These are phyloP conservation scores for Trichoderma simmonsii DNA, from an alignment of 2,329 filamentous ascomycete species.

Conservation along the genomic window DNA sequence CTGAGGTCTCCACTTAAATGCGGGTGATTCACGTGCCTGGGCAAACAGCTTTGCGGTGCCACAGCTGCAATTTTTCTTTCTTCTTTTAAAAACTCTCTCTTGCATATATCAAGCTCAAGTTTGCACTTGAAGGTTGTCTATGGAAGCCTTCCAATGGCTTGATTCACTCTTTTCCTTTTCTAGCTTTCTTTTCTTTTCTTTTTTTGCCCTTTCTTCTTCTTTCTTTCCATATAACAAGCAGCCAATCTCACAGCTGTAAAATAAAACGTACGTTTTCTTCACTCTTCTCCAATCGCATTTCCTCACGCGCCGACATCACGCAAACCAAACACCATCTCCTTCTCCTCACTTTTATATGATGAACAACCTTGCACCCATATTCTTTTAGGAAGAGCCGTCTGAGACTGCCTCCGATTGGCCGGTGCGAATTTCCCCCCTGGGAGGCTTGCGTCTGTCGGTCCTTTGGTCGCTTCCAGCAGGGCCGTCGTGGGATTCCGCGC, in stretches of 20 bases:
- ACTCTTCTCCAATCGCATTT: neutral
- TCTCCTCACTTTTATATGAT: conserved; percentile 35
- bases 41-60: conserved; percentile 1
- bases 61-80: conserved; percentile 7
- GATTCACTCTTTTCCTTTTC: neutral
- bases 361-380: conserved; percentile 39
- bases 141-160: neutral
- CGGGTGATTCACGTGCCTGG: conserved; percentile 8
- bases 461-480: conserved; percentile 17
- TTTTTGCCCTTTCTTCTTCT: neutral
- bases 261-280: neutral
- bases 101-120: neutral
- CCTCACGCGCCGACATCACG: neutral
- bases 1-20: neutral
- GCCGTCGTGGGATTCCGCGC: conserved; percentile 21
- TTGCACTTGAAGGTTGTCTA: neutral
- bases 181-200: neutral
- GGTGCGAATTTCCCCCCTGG: neutral
- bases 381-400: conserved; percentile 48
- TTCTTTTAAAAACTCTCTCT: neutral
- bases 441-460: conserved; percentile 3
- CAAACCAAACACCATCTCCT: neutral
- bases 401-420: conserved; percentile 35
- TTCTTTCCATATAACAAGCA: neutral
- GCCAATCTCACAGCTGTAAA: neutral